A percentile compares a stretch with the other conserved stretches of the same genome.
phyloP scores from a whole-genome alignment of 345 rosid genomes.

The Ailanthus altissimus region DNA sequence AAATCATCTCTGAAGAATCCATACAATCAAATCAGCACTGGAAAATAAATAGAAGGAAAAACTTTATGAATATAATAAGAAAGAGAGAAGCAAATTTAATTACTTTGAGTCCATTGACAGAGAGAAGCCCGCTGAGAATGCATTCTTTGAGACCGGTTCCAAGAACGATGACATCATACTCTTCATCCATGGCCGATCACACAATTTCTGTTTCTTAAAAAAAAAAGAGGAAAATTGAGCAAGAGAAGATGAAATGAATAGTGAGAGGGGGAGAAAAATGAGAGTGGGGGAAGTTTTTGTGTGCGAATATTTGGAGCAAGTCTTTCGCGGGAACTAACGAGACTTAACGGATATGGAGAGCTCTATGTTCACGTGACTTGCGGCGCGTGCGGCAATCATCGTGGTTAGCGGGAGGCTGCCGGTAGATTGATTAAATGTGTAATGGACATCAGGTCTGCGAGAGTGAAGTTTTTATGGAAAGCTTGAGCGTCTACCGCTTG shows the following conservation, averaged over 20 bases:
- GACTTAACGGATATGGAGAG: slow-evolving; percentile 16
- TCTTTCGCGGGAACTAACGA: slow-evolving; percentile 41
- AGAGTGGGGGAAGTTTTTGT: not conserved
- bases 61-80: not conserved
- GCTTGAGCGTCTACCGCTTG: not conserved
- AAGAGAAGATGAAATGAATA: not conserved
- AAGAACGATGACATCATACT: slow-evolving; percentile 92
- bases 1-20: no score
- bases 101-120: slow-evolving; percentile 93
- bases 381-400: not conserved
- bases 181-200: slow-evolving; percentile 68
- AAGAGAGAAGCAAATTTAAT: not conserved
- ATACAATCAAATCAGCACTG: not conserved
- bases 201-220: not conserved
- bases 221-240: not conserved
- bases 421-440: not conserved
- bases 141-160: slow-evolving; percentile 97
- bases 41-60: not conserved
- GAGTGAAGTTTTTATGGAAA: not conserved
- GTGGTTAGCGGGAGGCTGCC: not conserved
- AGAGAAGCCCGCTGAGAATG: slow-evolving; percentile 94
- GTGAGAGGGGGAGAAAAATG: not conserved
- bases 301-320: slow-evolving; percentile 28
- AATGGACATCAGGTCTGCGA: not conserved
- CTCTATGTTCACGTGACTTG: slow-evolving; percentile 12